Base-by-base conservation (phyloP, 352 stramenopile species). In the Phytopythium delawarense region DNA sequence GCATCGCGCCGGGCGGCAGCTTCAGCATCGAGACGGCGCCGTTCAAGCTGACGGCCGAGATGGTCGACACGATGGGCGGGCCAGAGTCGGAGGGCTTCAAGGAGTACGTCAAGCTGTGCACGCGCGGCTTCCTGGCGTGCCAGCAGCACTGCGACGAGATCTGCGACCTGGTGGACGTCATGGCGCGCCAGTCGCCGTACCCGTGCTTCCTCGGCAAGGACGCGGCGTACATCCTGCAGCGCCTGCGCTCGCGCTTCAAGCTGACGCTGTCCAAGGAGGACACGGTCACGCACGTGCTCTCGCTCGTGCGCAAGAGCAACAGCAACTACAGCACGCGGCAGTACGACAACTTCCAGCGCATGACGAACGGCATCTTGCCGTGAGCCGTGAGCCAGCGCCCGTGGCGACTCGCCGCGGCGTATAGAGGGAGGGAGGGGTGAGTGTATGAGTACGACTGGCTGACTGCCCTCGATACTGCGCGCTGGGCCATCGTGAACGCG, bases 11-110 rank as follows among this genome's bases (percentile, higher is more conserved):
- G 1, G 98, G 98, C 64, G 97, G 98, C 62, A 98, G 98, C 78
- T 99, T 99, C 57, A 98, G 87, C 52, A 98, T 99, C 61, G 98
- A 99, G 77, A 98, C 94, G 40, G 97, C 97, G 51, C 98, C 98
- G 28, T 99, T 99, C 87, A 99, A 99, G 71, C 79, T 99, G 8
- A 99, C 97, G n/a, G 83, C 85, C 45, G 98, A 99, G 63, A 99
- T 99, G 84, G 95, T 99, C 13, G 93, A 99, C 60, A 96, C 98
- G 7, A 97, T 99, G 89, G 96, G 94, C 40, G 97, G 97, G 1
- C 74, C 83, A 28, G 84, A 96, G 16, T 94, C 77, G 3, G 79
- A 94, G 52, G 84, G 83, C 18, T 99, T 99, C 74, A 97, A 97
- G 55, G 94, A 99, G 70, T 99, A 99, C 72, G 87, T 99, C 15